Evolutionary conservation across 352 stramenopile genomes (phyloP).

Genomic region (Chrysophaeum taylorii): DNA sequence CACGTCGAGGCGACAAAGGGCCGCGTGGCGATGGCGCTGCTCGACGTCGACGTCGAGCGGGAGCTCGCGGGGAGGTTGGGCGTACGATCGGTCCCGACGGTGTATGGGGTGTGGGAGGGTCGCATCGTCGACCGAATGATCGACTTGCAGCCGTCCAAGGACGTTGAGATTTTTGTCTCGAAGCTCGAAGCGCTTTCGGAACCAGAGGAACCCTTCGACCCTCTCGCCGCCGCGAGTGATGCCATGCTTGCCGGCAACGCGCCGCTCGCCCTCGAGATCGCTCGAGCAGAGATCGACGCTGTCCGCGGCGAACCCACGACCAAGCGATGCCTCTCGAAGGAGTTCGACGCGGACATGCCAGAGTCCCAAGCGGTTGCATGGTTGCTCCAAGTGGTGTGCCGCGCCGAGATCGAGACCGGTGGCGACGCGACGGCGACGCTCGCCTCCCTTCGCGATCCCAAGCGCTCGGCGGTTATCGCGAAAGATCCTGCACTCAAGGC

Average conservation of each 20-base stretch:
- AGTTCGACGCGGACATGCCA: neutral
- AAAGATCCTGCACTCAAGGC: neutral
- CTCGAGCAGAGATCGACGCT: too few species aligned
- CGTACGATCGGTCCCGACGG: slow-evolving; percentile 22
- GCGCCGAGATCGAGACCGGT: too few species aligned
- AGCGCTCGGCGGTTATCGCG: neutral
- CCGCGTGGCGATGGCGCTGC: slow-evolving; percentile 19
- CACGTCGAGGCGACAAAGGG: slow-evolving; percentile 14
- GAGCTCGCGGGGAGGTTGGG: slow-evolving; percentile 20
- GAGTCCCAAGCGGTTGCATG: neutral
- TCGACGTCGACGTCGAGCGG: slow-evolving; percentile 25
- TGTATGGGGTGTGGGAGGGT: slow-evolving; percentile 22
- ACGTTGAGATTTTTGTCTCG: neutral
- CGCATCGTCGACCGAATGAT: slow-evolving; percentile 22
- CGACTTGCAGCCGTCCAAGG: neutral
- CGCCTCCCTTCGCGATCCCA: neutral
- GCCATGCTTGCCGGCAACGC: too few species aligned
- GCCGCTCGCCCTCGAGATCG: too few species aligned
- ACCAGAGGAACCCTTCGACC: neutral
- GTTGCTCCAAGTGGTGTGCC: neutral
- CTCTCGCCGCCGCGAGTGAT: too few species aligned
- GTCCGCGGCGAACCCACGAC: too few species aligned
- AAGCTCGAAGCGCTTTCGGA: neutral
- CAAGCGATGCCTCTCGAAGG: too few species aligned
- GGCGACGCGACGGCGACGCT: neutral